phyloP scores from a whole-genome alignment of 2,329 filamentous ascomycete genomes.

The Colletotrichum gigasporum region DNA sequence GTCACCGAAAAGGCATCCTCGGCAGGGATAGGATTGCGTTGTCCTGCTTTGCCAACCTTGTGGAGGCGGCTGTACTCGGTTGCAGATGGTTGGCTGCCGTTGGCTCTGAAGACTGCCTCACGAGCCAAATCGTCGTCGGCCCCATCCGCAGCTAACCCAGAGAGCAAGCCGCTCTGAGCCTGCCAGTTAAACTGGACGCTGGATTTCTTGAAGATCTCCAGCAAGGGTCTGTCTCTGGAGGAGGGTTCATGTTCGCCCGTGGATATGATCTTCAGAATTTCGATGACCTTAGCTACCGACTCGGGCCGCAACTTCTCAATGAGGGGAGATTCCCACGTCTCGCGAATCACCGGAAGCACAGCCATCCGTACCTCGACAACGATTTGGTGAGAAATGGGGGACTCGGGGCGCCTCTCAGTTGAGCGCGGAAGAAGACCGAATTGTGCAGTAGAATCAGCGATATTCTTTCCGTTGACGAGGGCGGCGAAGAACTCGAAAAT shows the following conservation, averaged over 20 bases:
- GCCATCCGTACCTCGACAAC: slow-evolving; percentile 86
- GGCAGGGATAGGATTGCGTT: slow-evolving; percentile 73
- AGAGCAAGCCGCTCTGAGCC: slow-evolving; percentile 4
- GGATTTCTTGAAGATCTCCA: slow-evolving; percentile 54
- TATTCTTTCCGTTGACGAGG: slow-evolving; percentile 79
- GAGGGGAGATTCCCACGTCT: slow-evolving; percentile 86
- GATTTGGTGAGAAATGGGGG: slow-evolving; percentile 72
- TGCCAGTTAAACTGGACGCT: slow-evolving; percentile 58
- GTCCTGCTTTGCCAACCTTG: slow-evolving; percentile 63
- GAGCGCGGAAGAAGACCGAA: slow-evolving; percentile 52
- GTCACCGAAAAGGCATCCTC: slow-evolving; percentile 59
- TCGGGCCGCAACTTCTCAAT: slow-evolving; percentile 82
- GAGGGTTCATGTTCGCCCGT: slow-evolving; percentile 79
- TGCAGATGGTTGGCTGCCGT: slow-evolving; percentile 69
- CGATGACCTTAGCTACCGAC: slow-evolving; percentile 81
- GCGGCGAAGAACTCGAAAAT: slow-evolving; percentile 85
- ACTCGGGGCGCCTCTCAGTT: slow-evolving; percentile 52
- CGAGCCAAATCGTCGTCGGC: slow-evolving; percentile 71
- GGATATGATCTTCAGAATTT: slow-evolving; percentile 82
- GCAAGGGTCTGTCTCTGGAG: slow-evolving; percentile 34
- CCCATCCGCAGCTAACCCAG: slow-evolving; percentile 52
- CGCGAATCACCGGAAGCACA: slow-evolving; percentile 78
- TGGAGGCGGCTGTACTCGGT: slow-evolving; percentile 80
- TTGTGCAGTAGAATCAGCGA: slow-evolving; percentile 78
- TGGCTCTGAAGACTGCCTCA: slow-evolving; percentile 86